phyloP scores from a whole-genome alignment of 345 rosid species.

The Populus tremula region DNA sequence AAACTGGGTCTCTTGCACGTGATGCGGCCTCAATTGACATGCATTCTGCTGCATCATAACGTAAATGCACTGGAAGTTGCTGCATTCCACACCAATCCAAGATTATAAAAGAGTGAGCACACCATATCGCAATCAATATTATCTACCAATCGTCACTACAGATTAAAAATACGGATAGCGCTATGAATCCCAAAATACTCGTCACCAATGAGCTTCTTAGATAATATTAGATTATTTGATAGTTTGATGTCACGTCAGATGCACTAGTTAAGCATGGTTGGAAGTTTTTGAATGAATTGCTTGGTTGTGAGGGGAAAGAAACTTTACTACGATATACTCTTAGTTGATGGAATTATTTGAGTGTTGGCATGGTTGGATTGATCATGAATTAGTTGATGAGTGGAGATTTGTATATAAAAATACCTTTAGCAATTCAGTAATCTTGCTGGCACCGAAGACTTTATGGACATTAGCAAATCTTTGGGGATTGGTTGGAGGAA shows the following conservation, averaged over 20 bases:
- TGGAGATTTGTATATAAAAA: background rate
- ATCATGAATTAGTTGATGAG: background rate
- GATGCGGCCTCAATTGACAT: slow-evolving; percentile 19
- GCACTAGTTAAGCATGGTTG: no score
- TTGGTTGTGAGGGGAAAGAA: background rate
- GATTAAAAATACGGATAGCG: background rate
- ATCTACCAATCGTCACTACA: background rate
- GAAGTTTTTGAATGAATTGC: background rate
- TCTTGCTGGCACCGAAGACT: slow-evolving; percentile 33
- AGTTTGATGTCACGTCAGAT: background rate
- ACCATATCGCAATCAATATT: no score
- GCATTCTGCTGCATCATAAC: slow-evolving; percentile 27
- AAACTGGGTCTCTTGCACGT: slow-evolving; percentile 23
- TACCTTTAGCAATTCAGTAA: slow-evolving; percentile 33
- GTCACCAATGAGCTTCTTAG: background rate
- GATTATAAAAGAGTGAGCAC: background rate
- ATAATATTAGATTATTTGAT: no score
- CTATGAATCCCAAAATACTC: background rate
- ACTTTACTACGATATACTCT: background rate
- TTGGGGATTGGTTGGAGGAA: slow-evolving; percentile 24
- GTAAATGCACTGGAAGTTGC: slow-evolving; percentile 19
- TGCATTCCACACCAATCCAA: background rate
- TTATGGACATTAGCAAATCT: slow-evolving; percentile 27
- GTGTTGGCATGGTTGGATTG: background rate
- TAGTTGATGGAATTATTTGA: background rate